Evolutionary conservation across 2,329 filamentous ascomycete species (phyloP), one percentile per base, ranked within the genome.

Genomic region (Proliferodiscus dingleyae): DNA sequence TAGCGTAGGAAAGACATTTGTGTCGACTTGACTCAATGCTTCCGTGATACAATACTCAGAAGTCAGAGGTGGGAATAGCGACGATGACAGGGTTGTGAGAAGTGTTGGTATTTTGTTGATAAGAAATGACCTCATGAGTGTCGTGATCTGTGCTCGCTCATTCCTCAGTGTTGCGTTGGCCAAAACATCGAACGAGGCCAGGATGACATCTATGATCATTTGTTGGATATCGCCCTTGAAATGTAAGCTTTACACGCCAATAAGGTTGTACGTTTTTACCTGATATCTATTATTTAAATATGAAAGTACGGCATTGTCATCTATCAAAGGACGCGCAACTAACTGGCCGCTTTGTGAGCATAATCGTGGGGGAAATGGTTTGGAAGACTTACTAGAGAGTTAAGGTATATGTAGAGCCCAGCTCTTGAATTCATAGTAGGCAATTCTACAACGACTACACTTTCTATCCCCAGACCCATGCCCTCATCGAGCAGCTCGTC

Each of bases 151-250:
- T 15, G 66, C 64, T 7, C 77, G 70, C 58, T 84, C 79, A 37
- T 73, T 77, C 29, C 86, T 80, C 55, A 93, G 87, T 52, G 91
- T 86, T 4, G 86, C 85, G 59, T 95, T 95, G 28, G 89, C 87
- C 13, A 98, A 72, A 4, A 94, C 77, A 58, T 97, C 90, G 60
- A 98, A 97, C 0, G 89, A 83, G 1, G 89, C 88, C 8, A 91
- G 77, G 33, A 97, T 85, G 2, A 97, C 73, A 58, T 96, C 89
- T 43, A 89, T 80, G 0, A 87, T 81, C 36, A 89, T 81, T 10
- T 79, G 76, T 64, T 91, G 85, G 33, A 86, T 75, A 58, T 95
- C 86, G 30, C 85, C 85, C 77, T 89, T 44, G 4, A 9, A 8
- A 2, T 13, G 42, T 72, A 37, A 71, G 64, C 18, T 43, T 48